These are phyloP conservation scores for Kurtzmaniella quercitrusa DNA, from an alignment of 1,139 yeast genomes.

Conservation along the genomic window DNA sequence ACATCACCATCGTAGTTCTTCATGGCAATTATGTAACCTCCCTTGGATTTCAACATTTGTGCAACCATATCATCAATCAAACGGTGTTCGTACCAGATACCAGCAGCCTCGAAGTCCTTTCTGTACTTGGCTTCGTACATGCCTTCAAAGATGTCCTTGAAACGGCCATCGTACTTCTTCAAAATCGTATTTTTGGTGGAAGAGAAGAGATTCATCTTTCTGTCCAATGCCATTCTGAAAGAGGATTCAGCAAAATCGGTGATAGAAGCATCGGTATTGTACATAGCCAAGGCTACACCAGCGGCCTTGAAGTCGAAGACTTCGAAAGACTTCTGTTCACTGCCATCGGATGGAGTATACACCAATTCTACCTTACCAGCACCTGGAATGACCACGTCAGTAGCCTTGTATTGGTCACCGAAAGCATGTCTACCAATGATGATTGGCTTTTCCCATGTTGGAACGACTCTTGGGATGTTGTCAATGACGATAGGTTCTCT, in stretches of 20 bases:
- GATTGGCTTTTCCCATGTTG: constrained; percentile 93
- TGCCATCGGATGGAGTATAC: constrained; percentile 73
- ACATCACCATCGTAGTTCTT: constrained; percentile 98
- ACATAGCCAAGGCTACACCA: constrained; percentile 92
- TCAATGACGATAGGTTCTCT: constrained; percentile 94
- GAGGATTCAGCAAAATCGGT: constrained; percentile 89
- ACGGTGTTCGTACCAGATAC: constrained; percentile 95
- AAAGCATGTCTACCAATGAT: constrained; percentile 96
- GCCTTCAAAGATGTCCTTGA: constrained; percentile 87
- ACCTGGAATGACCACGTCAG: constrained; percentile 72
- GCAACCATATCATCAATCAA: constrained; percentile 98
- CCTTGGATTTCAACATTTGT: constrained; percentile 92
- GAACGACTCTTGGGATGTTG: constrained; percentile 82
- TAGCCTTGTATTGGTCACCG: constrained; percentile 95
- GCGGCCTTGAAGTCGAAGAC: constrained; percentile 72
- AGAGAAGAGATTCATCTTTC: constrained; percentile 74
- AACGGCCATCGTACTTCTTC: constrained; percentile 89
- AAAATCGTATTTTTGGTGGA: constrained; percentile 93
- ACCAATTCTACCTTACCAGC: constrained; percentile 79
- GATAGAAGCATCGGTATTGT: constrained; percentile 90
- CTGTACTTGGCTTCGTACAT: constrained; percentile 71
- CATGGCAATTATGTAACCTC: constrained; percentile 92
- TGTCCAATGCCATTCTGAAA: constrained; percentile 78
- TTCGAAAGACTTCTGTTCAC: constrained; percentile 47
- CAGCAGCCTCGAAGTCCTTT: constrained; percentile 63